Conservation (phyloP, 2,329 filamentous ascomycete genomes). For the Diaporthe helianthi region DNA sequence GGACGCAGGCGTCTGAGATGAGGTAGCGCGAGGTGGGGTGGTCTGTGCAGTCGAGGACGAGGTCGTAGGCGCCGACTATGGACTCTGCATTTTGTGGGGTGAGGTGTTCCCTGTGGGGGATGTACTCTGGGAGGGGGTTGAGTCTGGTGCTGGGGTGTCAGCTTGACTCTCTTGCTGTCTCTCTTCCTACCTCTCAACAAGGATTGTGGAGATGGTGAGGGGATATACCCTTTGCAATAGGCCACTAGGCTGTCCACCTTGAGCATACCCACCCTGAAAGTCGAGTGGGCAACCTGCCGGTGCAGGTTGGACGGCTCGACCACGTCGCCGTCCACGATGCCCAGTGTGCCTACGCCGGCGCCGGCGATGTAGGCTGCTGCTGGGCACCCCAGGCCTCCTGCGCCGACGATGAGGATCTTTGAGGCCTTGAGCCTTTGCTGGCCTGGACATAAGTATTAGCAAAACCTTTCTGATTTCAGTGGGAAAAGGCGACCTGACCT, state of each 20-base stretch:
- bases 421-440: constrained; percentile 76
- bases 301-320: constrained; percentile 94
- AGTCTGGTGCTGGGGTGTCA: constrained; percentile 55
- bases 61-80: constrained; percentile 75
- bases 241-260: constrained; percentile 82
- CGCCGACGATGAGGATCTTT: constrained; percentile 81
- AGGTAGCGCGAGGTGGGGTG: constrained; percentile 91
- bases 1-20: constrained; percentile 87
- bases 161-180: background rate
- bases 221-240: constrained; percentile 60
- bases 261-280: constrained; percentile 70
- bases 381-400: constrained; percentile 89
- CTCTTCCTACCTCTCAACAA: background rate
- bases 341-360: constrained; percentile 83
- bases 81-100: constrained; percentile 70
- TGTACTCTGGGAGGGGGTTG: constrained; percentile 74
- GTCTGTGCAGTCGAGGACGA: constrained; percentile 95
- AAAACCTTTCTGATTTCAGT: background rate
- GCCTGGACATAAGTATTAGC: constrained; percentile 53
- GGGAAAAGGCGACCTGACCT: constrained; percentile 54
- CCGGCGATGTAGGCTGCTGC: constrained; percentile 92
- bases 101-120: constrained; percentile 69
- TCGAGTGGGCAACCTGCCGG: constrained; percentile 84
- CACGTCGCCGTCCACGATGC: constrained; percentile 84
- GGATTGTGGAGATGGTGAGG: no score